Percentiles rank a stretch among this genome's conserved stretches.
These are phyloP conservation scores for Fusarium transvaalense DNA, from an alignment of 2,329 filamentous ascomycete genomes.

Conservation along the genomic window DNA sequence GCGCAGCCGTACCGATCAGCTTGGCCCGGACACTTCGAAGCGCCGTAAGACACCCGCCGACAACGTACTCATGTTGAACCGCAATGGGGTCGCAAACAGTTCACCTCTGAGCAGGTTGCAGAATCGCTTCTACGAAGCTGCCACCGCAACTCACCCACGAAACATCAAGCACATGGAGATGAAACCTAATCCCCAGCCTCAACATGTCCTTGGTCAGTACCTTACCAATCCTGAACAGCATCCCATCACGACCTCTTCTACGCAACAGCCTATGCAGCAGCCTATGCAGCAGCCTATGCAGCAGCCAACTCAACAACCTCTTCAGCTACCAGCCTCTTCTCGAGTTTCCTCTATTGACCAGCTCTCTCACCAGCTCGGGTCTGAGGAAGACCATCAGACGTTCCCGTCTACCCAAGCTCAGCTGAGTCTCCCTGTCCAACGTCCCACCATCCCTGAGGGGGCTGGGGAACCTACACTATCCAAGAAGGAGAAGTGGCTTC, in stretches of 20 bases:
- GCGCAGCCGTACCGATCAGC: neutral
- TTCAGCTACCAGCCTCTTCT: neutral
- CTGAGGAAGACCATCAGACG: neutral
- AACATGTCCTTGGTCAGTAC: neutral
- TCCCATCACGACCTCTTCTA: neutral
- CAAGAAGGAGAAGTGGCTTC: slow-evolving; percentile 5
- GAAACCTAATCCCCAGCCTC: too few species aligned
- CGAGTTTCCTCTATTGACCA: neutral
- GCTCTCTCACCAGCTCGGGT: neutral
- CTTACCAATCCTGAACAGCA: neutral
- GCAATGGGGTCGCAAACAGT: neutral
- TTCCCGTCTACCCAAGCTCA: neutral
- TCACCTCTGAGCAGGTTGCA: neutral
- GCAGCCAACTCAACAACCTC: neutral
- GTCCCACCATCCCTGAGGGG: too few species aligned
- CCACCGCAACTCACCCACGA: too few species aligned
- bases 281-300: neutral
- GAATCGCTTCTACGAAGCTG: neutral
- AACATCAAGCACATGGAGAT: too few species aligned
- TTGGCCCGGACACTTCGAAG: neutral
- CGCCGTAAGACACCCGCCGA: neutral
- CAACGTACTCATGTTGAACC: neutral
- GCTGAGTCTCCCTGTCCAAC: too few species aligned
- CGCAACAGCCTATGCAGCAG: neutral
- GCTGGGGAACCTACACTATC: neutral